A percentile compares a stretch with the other conserved stretches of the same genome.
Conservation (phyloP, 106 monocot species). For the Alisma plantagoaquatica region DNA sequence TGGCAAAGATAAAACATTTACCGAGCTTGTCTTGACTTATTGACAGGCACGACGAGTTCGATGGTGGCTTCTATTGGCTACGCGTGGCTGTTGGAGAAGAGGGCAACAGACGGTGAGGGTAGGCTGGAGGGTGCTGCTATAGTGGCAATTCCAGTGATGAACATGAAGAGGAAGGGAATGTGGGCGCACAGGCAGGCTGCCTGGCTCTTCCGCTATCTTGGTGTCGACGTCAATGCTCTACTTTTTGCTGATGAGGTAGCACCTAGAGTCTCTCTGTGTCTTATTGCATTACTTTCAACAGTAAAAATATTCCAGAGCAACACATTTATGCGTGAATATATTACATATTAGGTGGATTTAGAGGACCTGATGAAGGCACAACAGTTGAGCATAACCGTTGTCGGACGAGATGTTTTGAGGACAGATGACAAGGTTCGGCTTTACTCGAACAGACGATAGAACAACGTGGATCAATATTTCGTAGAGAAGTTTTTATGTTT, state of each 20-base stretch:
- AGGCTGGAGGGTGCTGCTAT: not conserved
- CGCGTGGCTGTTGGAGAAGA: slow-evolving; percentile 40
- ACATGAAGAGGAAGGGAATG: slow-evolving; percentile 35
- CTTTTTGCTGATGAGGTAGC: slow-evolving; percentile 50
- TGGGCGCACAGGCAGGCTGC: slow-evolving; percentile 38
- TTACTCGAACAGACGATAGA: not conserved
- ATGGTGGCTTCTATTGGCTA: slow-evolving; percentile 50
- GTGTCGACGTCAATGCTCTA: slow-evolving; percentile 45
- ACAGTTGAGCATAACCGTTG: slow-evolving; percentile 24
- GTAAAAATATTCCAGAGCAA: not conserved
- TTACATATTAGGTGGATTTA: slow-evolving; percentile 29
- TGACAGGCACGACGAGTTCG: slow-evolving; percentile 26
- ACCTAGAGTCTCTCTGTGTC: not conserved
- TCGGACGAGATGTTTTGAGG: slow-evolving; percentile 48
- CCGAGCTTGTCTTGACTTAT: not conserved
- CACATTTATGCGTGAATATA: not conserved
- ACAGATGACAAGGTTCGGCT: slow-evolving; percentile 49
- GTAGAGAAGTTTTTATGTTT: slow-evolving; percentile 2
- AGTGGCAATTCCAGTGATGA: slow-evolving; percentile 38
- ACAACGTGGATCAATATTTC: not conserved
- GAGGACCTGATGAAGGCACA: slow-evolving; percentile 35
- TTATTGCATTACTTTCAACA: slow-evolving; percentile 1
- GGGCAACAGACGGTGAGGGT: slow-evolving; percentile 6
- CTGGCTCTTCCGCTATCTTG: slow-evolving; percentile 40
- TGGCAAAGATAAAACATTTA: not conserved